These are phyloP conservation scores for Eremomyces bilateralis DNA, from an alignment of 495 filamentous ascomycete genomes.

Conservation along the genomic window DNA sequence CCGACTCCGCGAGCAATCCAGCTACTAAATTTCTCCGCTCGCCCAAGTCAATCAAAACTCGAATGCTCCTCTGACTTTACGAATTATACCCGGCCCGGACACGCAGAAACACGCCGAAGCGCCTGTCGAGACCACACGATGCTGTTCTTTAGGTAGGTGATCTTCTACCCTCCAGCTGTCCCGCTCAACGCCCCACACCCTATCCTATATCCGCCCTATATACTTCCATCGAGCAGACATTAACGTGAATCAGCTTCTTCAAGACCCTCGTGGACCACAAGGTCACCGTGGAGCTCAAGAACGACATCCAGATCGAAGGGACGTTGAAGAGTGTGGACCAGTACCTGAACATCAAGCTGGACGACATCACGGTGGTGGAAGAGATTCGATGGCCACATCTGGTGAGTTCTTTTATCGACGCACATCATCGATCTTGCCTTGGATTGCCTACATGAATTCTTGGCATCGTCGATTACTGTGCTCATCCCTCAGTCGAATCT, in stretches of 20 bases:
- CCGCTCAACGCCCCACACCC: neutral
- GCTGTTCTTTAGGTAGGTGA: conserved; percentile 18
- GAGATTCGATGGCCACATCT: conserved; percentile 85
- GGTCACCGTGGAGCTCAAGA: conserved; percentile 94
- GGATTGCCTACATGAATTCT: no score
- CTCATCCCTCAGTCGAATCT: no score
- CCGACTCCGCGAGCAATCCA: no score
- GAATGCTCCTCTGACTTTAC: no score
- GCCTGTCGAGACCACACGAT: no score
- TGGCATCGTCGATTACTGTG: no score
- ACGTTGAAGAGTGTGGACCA: conserved; percentile 93
- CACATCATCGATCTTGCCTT: no score
- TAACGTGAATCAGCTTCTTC: conserved; percentile 86
- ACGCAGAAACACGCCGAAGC: no score
- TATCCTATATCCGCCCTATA: neutral
- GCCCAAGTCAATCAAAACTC: no score
- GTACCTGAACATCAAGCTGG: conserved; percentile 96
- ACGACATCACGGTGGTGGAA: conserved; percentile 79
- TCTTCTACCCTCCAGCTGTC: neutral
- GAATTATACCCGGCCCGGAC: no score
- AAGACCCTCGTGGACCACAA: conserved; percentile 96
- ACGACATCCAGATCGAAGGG: conserved; percentile 89
- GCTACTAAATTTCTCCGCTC: no score
- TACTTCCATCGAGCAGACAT: no score
- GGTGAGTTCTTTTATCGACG: conserved; percentile 28